Percentiles rank a stretch among this genome's conserved stretches.
phyloP scores from a whole-genome alignment of 2,329 filamentous ascomycete genomes.

The Apiospora rasikravindrae region DNA sequence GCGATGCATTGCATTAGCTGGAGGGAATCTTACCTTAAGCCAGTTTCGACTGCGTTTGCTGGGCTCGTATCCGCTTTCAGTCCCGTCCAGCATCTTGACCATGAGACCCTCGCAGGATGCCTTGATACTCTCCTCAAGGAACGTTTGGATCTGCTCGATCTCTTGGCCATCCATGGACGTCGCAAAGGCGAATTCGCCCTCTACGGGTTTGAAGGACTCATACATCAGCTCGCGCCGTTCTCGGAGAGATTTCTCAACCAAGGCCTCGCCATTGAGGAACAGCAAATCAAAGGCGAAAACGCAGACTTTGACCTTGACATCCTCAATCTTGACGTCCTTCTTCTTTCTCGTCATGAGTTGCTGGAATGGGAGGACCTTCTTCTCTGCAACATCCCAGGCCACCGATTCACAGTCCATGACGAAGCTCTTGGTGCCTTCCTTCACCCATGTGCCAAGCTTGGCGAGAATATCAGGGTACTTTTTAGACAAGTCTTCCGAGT shows the following conservation, averaged over 20 bases:
- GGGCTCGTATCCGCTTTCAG: conserved; percentile 92
- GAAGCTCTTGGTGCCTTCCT: conserved; percentile 88
- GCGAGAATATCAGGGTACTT: conserved; percentile 96
- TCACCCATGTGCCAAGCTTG: conserved; percentile 89
- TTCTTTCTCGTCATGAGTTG: conserved; percentile 97
- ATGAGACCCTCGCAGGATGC: conserved; percentile 96
- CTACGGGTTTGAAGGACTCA: conserved; percentile 73
- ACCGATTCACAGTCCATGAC: conserved; percentile 99
- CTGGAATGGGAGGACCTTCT: conserved; percentile 96
- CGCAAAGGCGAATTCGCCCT: conserved; percentile 92
- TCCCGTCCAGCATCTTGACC: conserved; percentile 98
- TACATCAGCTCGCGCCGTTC: conserved; percentile 80
- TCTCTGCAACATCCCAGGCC: conserved; percentile 92
- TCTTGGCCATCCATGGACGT: conserved; percentile 86
- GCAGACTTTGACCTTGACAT: conserved; percentile 95
- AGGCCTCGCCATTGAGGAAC: conserved; percentile 87
- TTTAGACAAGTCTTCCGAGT: conserved; percentile 95
- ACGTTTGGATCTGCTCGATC: conserved; percentile 88
- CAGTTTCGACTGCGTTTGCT: conserved; percentile 96
- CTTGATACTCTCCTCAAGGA: conserved; percentile 94
- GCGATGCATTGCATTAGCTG: not conserved
- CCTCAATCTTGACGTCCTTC: conserved; percentile 94
- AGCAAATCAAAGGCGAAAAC: conserved; percentile 96
- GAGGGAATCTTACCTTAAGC: conserved; percentile 73
- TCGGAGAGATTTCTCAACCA: conserved; percentile 85